Percentiles rank a stretch among this genome's conserved stretches.
Conservation (phyloP, 2,329 filamentous ascomycete species). For the Ascochyta clinopodiicola region DNA sequence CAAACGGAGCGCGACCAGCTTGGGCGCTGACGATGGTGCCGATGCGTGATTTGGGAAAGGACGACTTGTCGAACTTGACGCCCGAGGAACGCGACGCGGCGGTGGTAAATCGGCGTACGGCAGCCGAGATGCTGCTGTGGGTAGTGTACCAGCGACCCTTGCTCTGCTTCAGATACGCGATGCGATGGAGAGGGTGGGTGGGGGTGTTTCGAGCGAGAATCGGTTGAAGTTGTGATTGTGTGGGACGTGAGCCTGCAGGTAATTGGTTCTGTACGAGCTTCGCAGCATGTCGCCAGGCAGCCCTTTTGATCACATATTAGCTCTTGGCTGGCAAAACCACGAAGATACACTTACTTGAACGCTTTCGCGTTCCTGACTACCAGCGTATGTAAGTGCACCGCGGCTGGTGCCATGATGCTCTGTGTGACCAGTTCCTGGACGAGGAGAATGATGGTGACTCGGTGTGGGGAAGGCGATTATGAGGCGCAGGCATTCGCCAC, state of each 20-base stretch:
- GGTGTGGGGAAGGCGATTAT: constrained; percentile 30
- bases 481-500: constrained; percentile 32
- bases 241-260: constrained; percentile 51
- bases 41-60: constrained; percentile 64
- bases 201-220: constrained; percentile 63
- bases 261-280: constrained; percentile 55
- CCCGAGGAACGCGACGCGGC: constrained; percentile 49
- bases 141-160: constrained; percentile 71
- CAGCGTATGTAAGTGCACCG: constrained; percentile 49
- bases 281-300: constrained; percentile 57
- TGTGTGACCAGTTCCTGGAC: constrained; percentile 25
- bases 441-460: constrained; percentile 17
- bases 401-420: constrained; percentile 47
- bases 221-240: constrained; percentile 62
- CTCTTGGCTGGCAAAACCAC: neutral
- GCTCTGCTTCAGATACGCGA: constrained; percentile 68
- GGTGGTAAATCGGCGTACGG: constrained; percentile 61
- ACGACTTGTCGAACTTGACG: constrained; percentile 57
- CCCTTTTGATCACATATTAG: constrained; percentile 43
- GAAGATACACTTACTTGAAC: constrained; percentile 43
- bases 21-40: constrained; percentile 65
- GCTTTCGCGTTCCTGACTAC: constrained; percentile 52
- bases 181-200: constrained; percentile 66
- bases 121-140: constrained; percentile 52
- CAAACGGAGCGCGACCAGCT: constrained; percentile 82